These are phyloP conservation scores for Pythium brachiatum DNA, from an alignment of 352 stramenopile species.

Conservation along the genomic window DNA sequence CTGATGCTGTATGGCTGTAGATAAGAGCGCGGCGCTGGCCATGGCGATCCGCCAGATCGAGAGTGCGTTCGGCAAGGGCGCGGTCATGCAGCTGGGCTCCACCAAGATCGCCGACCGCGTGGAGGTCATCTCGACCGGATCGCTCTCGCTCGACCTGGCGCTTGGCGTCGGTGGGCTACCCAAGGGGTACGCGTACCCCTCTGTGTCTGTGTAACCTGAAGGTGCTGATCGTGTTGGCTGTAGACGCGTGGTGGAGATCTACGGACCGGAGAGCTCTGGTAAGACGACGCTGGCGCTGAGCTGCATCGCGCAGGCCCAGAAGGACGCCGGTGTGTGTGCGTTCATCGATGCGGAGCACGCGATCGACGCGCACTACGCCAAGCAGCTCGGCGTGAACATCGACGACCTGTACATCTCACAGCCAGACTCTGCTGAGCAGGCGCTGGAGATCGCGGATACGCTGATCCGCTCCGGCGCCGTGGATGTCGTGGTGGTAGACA, in stretches of 20 bases:
- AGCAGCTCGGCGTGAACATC: constrained; percentile 92
- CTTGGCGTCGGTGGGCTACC: constrained; percentile 93
- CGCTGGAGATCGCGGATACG: constrained; percentile 98
- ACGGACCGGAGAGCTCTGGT: constrained; percentile 96
- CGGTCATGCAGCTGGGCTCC: constrained; percentile 95
- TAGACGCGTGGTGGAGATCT: constrained; percentile 98
- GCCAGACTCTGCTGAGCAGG: constrained; percentile 97
- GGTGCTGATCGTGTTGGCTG: not conserved
- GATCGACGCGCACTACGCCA: constrained; percentile 96
- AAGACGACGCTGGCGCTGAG: constrained; percentile 98
- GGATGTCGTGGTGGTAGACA: constrained; percentile 98
- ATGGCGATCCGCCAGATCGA: constrained; percentile 96
- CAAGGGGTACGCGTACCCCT: constrained; percentile 60
- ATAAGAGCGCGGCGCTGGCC: constrained; percentile 86
- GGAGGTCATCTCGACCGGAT: constrained; percentile 93
- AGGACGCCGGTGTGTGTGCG: constrained; percentile 89
- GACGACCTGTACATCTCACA: constrained; percentile 96
- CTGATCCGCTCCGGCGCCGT: constrained; percentile 95
- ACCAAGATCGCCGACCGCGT: constrained; percentile 88
- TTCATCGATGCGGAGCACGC: constrained; percentile 99
- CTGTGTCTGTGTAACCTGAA: not conserved
- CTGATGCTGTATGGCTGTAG: constrained; percentile 24
- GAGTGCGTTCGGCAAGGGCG: constrained; percentile 94
- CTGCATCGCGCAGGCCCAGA: constrained; percentile 95
- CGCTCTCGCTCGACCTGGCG: constrained; percentile 91